Percentiles rank a stretch among this genome's conserved stretches.
These are phyloP conservation scores for Dactylonectria estremocensis DNA, from an alignment of 2,329 filamentous ascomycete genomes.

Conservation along the genomic window DNA sequence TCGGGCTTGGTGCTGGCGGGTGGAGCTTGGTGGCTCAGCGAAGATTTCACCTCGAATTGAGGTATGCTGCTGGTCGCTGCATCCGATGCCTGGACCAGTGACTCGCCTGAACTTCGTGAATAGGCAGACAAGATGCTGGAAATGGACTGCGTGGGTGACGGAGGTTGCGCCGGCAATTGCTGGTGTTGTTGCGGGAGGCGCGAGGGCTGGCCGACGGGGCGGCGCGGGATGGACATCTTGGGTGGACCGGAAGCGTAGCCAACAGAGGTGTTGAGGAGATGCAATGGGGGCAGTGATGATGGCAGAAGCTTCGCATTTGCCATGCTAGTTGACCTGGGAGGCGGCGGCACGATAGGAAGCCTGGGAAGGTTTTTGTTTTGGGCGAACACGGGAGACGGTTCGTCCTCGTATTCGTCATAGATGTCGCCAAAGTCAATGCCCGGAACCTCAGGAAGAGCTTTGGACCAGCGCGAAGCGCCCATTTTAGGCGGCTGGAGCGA, in stretches of 20 bases:
- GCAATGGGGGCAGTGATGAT: conserved; percentile 43
- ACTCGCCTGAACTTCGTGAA: conserved; percentile 63
- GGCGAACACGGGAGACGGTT: conserved; percentile 38
- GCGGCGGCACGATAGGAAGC: conserved; percentile 42
- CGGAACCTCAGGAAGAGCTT: conserved; percentile 69
- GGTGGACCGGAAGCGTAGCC: conserved; percentile 39
- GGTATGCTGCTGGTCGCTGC: conserved; percentile 47
- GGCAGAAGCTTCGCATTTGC: conserved; percentile 41
- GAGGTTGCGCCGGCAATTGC: conserved; percentile 41
- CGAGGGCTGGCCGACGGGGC: conserved; percentile 42
- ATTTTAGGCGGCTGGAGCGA: conserved; percentile 51
- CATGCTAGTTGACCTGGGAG: conserved; percentile 46
- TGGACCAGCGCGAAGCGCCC: conserved; percentile 71
- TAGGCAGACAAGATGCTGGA: conserved; percentile 72
- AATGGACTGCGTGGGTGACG: conserved; percentile 64
- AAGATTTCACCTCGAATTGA: conserved; percentile 43
- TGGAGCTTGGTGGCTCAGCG: conserved; percentile 45
- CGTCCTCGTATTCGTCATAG: conserved; percentile 43
- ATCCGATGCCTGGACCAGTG: conserved; percentile 59
- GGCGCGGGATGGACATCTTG: conserved; percentile 47
- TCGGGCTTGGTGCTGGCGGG: conserved; percentile 41
- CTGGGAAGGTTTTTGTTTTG: conserved; percentile 44
- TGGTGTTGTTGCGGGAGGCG: conserved; percentile 36
- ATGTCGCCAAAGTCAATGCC: conserved; percentile 39
- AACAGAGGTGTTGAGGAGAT: conserved; percentile 41